phyloP scores from a whole-genome alignment of 495 filamentous ascomycete genomes.

The Geopyxis carbonaria region DNA sequence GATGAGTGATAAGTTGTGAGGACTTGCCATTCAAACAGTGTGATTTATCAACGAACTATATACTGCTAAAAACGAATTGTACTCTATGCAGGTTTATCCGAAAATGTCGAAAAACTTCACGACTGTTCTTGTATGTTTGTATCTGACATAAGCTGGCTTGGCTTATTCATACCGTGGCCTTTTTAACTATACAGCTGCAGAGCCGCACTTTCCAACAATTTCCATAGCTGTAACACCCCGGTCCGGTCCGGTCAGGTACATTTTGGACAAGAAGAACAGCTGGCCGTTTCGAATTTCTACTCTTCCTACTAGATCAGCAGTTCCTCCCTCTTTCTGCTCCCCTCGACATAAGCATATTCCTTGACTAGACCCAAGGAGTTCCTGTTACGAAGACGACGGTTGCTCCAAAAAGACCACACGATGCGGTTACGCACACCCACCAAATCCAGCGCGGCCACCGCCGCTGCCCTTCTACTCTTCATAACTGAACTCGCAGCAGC shows the following conservation, averaged over 20 bases:
- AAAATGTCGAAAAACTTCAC: too few species aligned
- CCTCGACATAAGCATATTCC: not conserved
- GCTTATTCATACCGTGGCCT: conserved; percentile 3
- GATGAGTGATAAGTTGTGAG: too few species aligned
- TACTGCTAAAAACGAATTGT: too few species aligned
- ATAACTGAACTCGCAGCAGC: conserved; percentile 42
- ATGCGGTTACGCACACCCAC: conserved; percentile 4
- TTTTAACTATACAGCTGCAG: not conserved
- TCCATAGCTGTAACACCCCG: not conserved
- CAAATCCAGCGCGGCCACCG: not conserved
- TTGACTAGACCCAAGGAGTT: not conserved
- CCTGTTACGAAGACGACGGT: too few species aligned
- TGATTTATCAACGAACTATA: too few species aligned
- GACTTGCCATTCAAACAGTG: too few species aligned
- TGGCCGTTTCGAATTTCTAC: conserved; percentile 3
- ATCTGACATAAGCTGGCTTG: too few species aligned
- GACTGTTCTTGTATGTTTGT: too few species aligned
- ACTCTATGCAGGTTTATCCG: too few species aligned
- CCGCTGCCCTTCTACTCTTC: conserved; percentile 34
- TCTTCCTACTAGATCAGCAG: not conserved
- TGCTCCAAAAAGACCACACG: not conserved
- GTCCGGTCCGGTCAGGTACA: too few species aligned
- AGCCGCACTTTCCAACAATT: conserved; percentile 2
- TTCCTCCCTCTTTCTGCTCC: not conserved
- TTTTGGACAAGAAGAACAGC: conserved; percentile 3